Base-by-base conservation (phyloP, 768 basidiomycete genomes). In the Boletus huronensis region DNA sequence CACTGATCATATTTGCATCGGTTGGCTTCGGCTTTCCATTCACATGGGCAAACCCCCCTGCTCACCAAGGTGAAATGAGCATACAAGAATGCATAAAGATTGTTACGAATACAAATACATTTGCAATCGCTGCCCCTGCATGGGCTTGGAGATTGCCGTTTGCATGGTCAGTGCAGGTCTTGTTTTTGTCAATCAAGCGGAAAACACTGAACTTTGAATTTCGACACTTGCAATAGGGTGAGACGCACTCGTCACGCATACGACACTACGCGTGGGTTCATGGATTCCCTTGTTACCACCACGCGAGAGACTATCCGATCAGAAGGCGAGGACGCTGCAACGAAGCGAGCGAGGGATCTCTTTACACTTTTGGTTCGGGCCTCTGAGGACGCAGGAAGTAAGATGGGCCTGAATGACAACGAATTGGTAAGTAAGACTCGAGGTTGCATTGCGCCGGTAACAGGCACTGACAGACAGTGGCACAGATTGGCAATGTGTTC, bases 401-500 rank as follows among this genome's bases (percentile, higher is more conserved):
- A 54, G 46, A 54, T 52, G 43, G 14, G 28, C 3, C 40, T 66
- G 17, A 41, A 40, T 29, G 52, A 69, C 48, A 25, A 54, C 8
- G 67, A 67, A 42, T 36, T 66, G 57, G 61, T 64, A 42, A 40
- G 55, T 26, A 40, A 10, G 5, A 43, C 13, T 31, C 17, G 19
- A 11, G 19, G 7, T 14, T 14, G 21, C 19, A 13, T 48, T 29
- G 25, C 26, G 11, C 9, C 19, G 17, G 16, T 42, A 14, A 6
- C 35, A 10, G 21, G 5, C 32, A 46, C 32, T 39, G 6, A 59
- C 16, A 10, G 5, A 29, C n/a, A 11, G 28, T 28, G 29, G 5
- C 28, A 42, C n/a, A 81, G 80, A 79, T 81, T 45, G 82, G 81
- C 6, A 83, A 83, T 47, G 61, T 81, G 1, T 83, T 75, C 57